Conservation (phyloP, 352 stramenopile genomes). For the Peronosclerospora sorghi region DNA sequence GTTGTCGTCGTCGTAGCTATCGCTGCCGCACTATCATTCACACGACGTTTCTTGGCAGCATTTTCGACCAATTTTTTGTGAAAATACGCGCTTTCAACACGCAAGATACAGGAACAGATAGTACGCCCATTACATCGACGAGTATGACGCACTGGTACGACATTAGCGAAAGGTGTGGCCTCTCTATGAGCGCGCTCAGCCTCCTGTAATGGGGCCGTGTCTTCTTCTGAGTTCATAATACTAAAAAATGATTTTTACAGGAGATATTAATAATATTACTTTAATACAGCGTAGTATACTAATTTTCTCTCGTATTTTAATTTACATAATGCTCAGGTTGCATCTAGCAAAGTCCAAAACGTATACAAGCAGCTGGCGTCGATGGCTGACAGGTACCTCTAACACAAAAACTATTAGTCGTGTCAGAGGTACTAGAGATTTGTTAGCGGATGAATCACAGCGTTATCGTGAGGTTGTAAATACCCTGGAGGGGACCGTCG, state of each 20-base stretch:
- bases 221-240: conserved; percentile 6
- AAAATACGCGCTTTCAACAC: conserved; percentile 56
- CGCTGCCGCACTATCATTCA: background rate
- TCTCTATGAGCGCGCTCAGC: background rate
- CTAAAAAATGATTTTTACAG: background rate
- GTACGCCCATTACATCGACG: conserved; percentile 52
- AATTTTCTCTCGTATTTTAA: too few relatives aligned
- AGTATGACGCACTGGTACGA: conserved; percentile 32
- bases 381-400: conserved; percentile 13
- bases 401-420: conserved; percentile 32
- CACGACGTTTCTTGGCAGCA: conserved; percentile 28
- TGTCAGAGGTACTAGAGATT: conserved; percentile 66
- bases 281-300: too few relatives aligned
- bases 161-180: background rate
- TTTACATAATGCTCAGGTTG: conserved; percentile 10
- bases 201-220: background rate
- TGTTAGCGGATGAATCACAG: conserved; percentile 52
- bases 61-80: conserved; percentile 44
- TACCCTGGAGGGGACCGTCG: conserved; percentile 40
- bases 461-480: conserved; percentile 51
- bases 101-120: conserved; percentile 57
- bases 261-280: too few relatives aligned
- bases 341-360: background rate
- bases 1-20: conserved; percentile 1
- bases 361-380: conserved; percentile 5